Evolutionary conservation across 495 filamentous ascomycete genomes (phyloP), one percentile per base, ranked within the genome.

Genomic region (Podospora pseudocomata): DNA sequence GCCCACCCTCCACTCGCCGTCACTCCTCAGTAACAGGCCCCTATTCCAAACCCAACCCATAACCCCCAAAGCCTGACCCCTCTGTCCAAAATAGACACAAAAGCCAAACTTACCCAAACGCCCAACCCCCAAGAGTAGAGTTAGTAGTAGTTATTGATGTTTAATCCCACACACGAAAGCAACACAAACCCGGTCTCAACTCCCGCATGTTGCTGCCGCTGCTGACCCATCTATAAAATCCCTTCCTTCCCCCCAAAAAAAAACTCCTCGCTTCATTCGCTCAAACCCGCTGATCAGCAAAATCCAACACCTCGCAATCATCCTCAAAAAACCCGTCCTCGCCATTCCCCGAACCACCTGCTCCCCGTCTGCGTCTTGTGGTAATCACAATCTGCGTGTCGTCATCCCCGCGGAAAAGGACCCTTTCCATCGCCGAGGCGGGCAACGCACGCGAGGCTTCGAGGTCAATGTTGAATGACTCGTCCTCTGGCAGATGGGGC

Each of bases 301-400:
- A 96, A 80, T 97, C 93, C 71, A 97, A 82, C 66, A 97, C 91
- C 73, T 96, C 93, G 73, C 91, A 94, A 75, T 95, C 93, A 74
- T 97, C 92, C 77, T 97, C 93, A 72, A 97, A 97, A 77, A 97
- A 95, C 3, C 92, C 93, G 53, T 94, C 91, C 39, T 76, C 91
- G 18, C 87, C 86, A 27, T 84, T 85, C 54, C 72, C 68, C 69
- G 79, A 75, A 75, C 75, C 78, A 73, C 74, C 80, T 73, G 83
- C 89, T 80, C 85, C 90, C 79, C 80, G 81, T n/a, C 90, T 81
- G 56, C 92, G 81, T 2, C 91, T 94, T 11, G 91, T 94, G 26
- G 93, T 87, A 49, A 94, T 87, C 32, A 96, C 88, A 77, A 93
- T 89, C 76, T 91, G 89, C 55, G 81, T 79, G 59, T 87, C 84